Base-by-base conservation (phyloP, 805 yeast species). In the Wickerhamiella sorbophila region DNA sequence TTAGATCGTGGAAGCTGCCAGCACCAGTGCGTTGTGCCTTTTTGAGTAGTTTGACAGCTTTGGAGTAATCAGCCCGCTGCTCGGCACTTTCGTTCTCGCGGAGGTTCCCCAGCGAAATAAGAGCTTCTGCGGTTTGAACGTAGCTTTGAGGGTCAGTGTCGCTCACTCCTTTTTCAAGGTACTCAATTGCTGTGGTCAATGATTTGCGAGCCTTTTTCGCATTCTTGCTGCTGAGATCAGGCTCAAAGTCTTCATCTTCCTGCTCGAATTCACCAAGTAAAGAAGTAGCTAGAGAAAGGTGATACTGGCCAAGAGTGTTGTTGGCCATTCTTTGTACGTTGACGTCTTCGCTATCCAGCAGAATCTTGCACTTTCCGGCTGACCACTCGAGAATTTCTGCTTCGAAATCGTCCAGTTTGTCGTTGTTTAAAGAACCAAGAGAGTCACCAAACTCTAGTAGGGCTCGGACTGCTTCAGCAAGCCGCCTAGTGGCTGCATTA, bases 111-210 rank as follows among this genome's bases (percentile, higher is more conserved):
- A 82, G 62, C 14, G 80, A 73, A 29, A 88, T 83, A 53, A 74
- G 66, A 1, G 94, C 87, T 59, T 88, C 97, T 1, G 95, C 95
- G 36, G 81, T 69, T 53, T 75, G 72, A 10, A 78, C 94, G 83
- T 88, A 80, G 4, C 80, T 67, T 44, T 77, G 79, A 0, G 94
- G 93, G 33, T 79, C 84, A 36, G 77, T 82, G 16, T 74, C 33
- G 33, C 18, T 31, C 8, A 31, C 8, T 8, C 33, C 33, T 9
- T 15, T 31, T 31, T 18, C 27, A 14, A 16, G 29, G 38, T 36
- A 64, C 18, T 55, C 35, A 17, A 22, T 22, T 6, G 43, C 33
- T 1, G 40, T 52, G 4, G 33, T 39, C 3, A 36, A 32, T 12
- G 43, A 41, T 15, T 54, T 60, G 14, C 36, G 40, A 17, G 37